Base-by-base conservation (phyloP, 495 filamentous ascomycete species). In the Penicillium arizonense region DNA sequence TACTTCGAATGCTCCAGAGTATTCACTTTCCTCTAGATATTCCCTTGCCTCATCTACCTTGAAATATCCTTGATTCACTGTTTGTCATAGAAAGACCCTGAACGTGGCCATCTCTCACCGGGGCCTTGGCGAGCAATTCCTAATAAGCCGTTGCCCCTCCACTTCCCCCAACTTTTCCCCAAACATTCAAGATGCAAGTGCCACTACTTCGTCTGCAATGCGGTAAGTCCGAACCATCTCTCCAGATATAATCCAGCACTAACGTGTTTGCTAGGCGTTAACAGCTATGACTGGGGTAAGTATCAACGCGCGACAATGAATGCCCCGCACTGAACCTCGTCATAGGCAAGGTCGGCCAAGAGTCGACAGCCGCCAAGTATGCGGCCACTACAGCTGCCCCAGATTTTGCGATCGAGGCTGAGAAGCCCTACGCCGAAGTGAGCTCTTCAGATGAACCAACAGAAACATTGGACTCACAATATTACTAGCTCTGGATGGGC, bases 241-340 rank as follows among this genome's bases (percentile, higher is more conserved):
- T 38, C 10, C 7, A 11, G 28, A 16, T 20, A 11, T 39, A 13
- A 13, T 21, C 9, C 13, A 20, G 18, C 5, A 9, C 56, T 62
- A 44, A 64, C 20, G 1, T 16, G 21, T 34, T 16, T 35, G 13
- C 11, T 35, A 89, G 87, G 87, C 60, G 90, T 92, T 58, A 98
- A 98, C 68, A 96, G 92, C 71, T 98, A 98, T 69, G 94, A 97
- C 71, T 98, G 94, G 94, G 94, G 94, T 83, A 71, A 52, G 78
- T 41, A 40, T 2, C 13, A 30, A 44, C 49, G 24, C 40, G 52
- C 44, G 18, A 38, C 57, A 47, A 42, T 44, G 49, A 46, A 47
- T 53, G 52, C 59, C 56, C 62, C 51, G 56, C 56, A 74, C 58
- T 71, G 45, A 65, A 50, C 47, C 43, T 55, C 50, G 48, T 61